Percentiles rank a stretch among this genome's conserved stretches.
Evolutionary conservation across 2,329 filamentous ascomycete species (phyloP).

Genomic region (Colletotrichum higginsianum): DNA sequence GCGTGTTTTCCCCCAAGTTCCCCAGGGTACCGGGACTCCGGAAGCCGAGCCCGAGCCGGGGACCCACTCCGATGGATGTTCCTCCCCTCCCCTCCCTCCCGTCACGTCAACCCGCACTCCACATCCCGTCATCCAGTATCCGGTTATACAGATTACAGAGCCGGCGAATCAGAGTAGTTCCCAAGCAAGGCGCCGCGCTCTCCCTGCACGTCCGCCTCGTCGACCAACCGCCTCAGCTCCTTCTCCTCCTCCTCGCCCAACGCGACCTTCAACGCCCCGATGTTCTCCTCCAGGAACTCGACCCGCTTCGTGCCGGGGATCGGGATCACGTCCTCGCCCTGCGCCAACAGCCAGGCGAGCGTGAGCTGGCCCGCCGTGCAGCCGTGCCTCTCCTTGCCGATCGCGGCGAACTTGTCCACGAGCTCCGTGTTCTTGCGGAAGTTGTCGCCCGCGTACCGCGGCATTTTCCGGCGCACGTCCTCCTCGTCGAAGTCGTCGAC

Average conservation of each 20-base stretch:
- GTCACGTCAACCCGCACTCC: background rate
- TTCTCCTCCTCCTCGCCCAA: conserved; percentile 54
- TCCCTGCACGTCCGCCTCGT: conserved; percentile 48
- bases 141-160: conserved; percentile 7
- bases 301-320: conserved; percentile 67
- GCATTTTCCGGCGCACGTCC: conserved; percentile 63
- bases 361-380: conserved; percentile 71
- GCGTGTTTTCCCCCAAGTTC: background rate
- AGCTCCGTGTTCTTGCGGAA: conserved; percentile 70
- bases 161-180: conserved; percentile 8
- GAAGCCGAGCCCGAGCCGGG: conserved; percentile 12
- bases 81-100: background rate
- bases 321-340: conserved; percentile 73
- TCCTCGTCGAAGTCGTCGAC: conserved; percentile 61
- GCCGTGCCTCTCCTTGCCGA: conserved; percentile 66
- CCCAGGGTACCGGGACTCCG: conserved; percentile 9
- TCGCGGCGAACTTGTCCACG: conserved; percentile 62
- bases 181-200: conserved; percentile 36
- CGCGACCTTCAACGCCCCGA: conserved; percentile 51
- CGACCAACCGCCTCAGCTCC: conserved; percentile 50
- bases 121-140: background rate
- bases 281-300: conserved; percentile 64
- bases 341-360: conserved; percentile 74
- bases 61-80: conserved; percentile 1
- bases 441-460: conserved; percentile 67